phyloP scores from a whole-genome alignment of 1,284 basidiomycete species.

The Ustilago shanxiensis region DNA sequence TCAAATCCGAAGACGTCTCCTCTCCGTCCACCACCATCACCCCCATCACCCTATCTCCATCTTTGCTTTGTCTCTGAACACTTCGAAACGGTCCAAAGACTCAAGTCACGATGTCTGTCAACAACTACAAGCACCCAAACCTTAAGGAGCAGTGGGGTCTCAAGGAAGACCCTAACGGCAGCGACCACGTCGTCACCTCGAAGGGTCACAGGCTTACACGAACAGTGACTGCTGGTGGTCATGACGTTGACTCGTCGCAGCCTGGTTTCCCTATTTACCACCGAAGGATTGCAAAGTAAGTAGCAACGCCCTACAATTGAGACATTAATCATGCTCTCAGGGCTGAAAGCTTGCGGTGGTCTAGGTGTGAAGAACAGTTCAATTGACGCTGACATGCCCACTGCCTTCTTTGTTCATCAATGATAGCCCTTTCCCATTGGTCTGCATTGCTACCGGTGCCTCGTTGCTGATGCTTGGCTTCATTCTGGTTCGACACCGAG shows the following conservation, averaged over 20 bases:
- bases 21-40: neutral
- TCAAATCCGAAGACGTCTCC: neutral
- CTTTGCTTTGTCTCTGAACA: neutral
- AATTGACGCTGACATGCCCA: neutral
- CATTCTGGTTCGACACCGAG: constrained; percentile 31
- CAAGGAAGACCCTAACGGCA: constrained; percentile 45
- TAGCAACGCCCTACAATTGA: neutral
- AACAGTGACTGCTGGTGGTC: constrained; percentile 39
- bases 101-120: constrained; percentile 26
- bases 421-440: constrained; percentile 51
- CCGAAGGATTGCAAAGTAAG: constrained; percentile 55
- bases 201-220: constrained; percentile 41
- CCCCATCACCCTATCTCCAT: constrained; percentile 5
- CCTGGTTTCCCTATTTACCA: constrained; percentile 57
- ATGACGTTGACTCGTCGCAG: constrained; percentile 47
- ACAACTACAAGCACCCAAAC: constrained; percentile 48
- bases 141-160: constrained; percentile 54
- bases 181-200: constrained; percentile 41
- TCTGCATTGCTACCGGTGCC: constrained; percentile 51
- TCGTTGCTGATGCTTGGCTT: constrained; percentile 44
- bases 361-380: neutral
- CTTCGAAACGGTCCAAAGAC: neutral
- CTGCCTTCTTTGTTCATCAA: neutral
- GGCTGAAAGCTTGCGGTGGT: no score
- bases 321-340: neutral